These are phyloP conservation scores for Coemansia sp. DNA, from an alignment of 371 early-diverging fungal genomes.

Conservation along the genomic window DNA sequence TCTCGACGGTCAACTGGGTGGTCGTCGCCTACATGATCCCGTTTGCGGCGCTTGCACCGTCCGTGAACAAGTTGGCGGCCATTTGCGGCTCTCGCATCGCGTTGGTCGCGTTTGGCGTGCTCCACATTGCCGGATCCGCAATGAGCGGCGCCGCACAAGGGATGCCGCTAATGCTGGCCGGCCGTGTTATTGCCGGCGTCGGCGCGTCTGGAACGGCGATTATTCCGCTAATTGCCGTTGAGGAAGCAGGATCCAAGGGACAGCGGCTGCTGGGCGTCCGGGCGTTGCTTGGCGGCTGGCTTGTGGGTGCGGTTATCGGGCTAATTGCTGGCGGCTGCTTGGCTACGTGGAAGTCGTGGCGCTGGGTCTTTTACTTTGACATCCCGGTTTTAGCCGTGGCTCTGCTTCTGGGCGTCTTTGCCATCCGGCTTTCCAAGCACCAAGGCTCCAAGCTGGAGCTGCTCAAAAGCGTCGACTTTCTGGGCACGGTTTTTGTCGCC, in stretches of 20 bases:
- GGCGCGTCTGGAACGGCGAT: slow-evolving; percentile 68
- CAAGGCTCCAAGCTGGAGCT: slow-evolving; percentile 43
- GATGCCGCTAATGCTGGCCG: slow-evolving; percentile 64
- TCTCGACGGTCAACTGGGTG: slow-evolving; percentile 56
- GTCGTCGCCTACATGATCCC: slow-evolving; percentile 57
- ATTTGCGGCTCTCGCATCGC: slow-evolving; percentile 51
- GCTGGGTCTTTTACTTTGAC: slow-evolving; percentile 78
- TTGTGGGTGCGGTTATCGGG: slow-evolving; percentile 65
- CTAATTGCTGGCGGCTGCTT: slow-evolving; percentile 70
- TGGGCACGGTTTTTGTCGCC: slow-evolving; percentile 60
- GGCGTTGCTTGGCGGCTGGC: slow-evolving; percentile 55
- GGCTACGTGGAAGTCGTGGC: slow-evolving; percentile 55
- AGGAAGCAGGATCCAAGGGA: slow-evolving; percentile 28
- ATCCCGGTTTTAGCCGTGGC: slow-evolving; percentile 60
- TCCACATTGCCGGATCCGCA: slow-evolving; percentile 58
- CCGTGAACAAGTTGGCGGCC: slow-evolving; percentile 55
- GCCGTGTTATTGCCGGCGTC: slow-evolving; percentile 68
- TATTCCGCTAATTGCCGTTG: slow-evolving; percentile 51
- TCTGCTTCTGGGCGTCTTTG: slow-evolving; percentile 52
- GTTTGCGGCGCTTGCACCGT: slow-evolving; percentile 51
- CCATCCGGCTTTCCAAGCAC: slow-evolving; percentile 46
- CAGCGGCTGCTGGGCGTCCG: slow-evolving; percentile 57
- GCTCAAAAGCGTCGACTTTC: slow-evolving; percentile 62
- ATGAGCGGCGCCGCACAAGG: slow-evolving; percentile 56
- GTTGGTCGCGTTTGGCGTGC: slow-evolving; percentile 50